phyloP scores from a whole-genome alignment of 495 filamentous ascomycete species.

The Xylaria sp. region DNA sequence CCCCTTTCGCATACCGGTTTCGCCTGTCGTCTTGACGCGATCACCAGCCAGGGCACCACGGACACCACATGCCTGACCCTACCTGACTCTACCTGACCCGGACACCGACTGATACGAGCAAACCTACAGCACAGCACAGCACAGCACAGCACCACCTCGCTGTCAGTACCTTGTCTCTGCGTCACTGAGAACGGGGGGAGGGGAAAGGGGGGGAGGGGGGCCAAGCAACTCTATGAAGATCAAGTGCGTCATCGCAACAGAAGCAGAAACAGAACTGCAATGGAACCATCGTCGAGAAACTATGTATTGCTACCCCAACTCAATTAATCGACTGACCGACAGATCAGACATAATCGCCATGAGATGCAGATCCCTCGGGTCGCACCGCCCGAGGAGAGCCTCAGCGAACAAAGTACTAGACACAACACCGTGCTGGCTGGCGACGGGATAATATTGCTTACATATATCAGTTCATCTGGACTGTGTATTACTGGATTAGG shows the following conservation, averaged over 20 bases:
- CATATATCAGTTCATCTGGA: neutral
- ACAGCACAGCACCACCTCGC: neutral
- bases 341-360: constrained; percentile 4
- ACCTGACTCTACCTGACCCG: constrained; percentile 14
- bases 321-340: too few relatives aligned
- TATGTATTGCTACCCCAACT: neutral
- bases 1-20: constrained; percentile 25
- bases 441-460: constrained; percentile 9
- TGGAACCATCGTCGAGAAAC: neutral
- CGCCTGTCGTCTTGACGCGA: neutral
- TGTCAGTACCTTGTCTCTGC: neutral
- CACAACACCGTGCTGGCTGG: neutral
- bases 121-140: too few relatives aligned
- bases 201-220: too few relatives aligned
- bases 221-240: too few relatives aligned
- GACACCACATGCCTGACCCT: constrained; percentile 2
- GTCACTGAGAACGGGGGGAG: too few relatives aligned
- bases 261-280: too few relatives aligned
- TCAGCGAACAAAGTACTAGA: neutral
- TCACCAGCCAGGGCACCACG: neutral
- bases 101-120: constrained; percentile 28
- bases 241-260: neutral
- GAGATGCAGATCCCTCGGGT: constrained; percentile 13
- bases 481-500: neutral
- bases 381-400: constrained; percentile 19